Evolutionary conservation across 306 rosid genomes (phyloP).

Genomic region (Castanopsis chinensis): DNA sequence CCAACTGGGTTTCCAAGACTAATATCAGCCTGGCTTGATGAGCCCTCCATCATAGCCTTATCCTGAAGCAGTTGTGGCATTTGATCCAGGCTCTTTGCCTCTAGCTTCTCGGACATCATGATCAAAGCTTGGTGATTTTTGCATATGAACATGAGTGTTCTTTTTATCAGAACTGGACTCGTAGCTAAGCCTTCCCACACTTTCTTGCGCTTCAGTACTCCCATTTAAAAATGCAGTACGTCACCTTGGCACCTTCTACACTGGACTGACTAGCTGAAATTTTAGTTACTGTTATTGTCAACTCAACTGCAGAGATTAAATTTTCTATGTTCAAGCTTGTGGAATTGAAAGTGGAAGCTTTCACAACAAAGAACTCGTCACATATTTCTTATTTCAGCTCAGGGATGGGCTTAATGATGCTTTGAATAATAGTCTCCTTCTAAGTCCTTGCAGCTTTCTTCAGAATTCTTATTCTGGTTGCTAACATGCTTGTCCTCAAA

Average conservation of each 20-base stretch:
- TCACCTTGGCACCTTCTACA: constrained; percentile 1
- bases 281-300: constrained; percentile 31
- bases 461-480: constrained; percentile 31
- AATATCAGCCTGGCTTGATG: constrained; percentile 22
- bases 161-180: constrained; percentile 60
- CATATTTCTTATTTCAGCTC: constrained; percentile 26
- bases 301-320: constrained; percentile 30
- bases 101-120: constrained; percentile 54
- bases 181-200: constrained; percentile 54
- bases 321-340: constrained; percentile 32
- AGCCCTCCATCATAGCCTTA: constrained; percentile 31
- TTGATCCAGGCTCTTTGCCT: constrained; percentile 49
- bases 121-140: constrained; percentile 83
- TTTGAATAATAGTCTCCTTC: constrained; percentile 14
- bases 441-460: constrained; percentile 19
- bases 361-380: constrained; percentile 5
- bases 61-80: constrained; percentile 50
- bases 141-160: constrained; percentile 38
- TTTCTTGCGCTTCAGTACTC: constrained; percentile 44
- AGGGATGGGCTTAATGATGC: constrained; percentile 18
- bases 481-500: neutral
- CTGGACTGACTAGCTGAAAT: constrained; percentile 22
- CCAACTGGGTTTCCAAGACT: constrained; percentile 25
- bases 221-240: constrained; percentile 26
- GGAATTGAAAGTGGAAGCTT: constrained; percentile 25